Evolutionary conservation across 192 early-diverging fungal species (phyloP), one percentile per base, ranked within the genome.

Genomic region (Coemansia guatemalensis): DNA sequence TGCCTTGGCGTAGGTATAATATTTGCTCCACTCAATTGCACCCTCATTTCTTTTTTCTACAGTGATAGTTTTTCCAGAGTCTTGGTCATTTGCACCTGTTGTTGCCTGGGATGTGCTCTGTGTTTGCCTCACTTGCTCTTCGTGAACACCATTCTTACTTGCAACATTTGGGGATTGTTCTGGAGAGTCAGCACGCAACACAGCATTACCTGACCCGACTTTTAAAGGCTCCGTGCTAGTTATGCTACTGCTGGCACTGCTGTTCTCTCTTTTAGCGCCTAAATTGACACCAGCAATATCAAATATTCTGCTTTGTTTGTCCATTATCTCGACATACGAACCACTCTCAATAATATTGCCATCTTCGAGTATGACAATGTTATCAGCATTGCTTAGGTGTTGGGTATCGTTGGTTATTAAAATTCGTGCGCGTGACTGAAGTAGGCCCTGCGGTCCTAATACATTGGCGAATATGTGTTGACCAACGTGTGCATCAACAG

Each of bases 401-500:
- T 82, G 77, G 9, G 86, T 62, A 0, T 78, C 80, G 56, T 88
- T 87, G 33, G 88, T 87, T 52, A 89, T 75, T 8, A 87, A 74
- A 3, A 89, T 71, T 3, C 83, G 82, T 11, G 88, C 84, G 8
- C 82, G 71, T 8, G 62, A 56, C 33, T 62, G 62, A 23, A 88
- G 67, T 25, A 85, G 23, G 8, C 85, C 85, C 33, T 74, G 66
- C 54, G 71, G 68, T 11, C 74, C 81, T 33, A 85, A 39, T 3
- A 39, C n/a, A 87, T 92, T 66, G 55, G 95, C 88, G 73, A 95
- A 95, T 32, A 97, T 90, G 51, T 90, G 86, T 1, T 83, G 69
- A 6, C 88, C 88, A 1, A 89, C 88, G 60, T 90, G 89, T 4
- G 87, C 88, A 72, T 90, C 89, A 25, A 90, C 86, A 2, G 76